phyloP scores from a whole-genome alignment of 257 asterid species.

The Coffea eugenioides region DNA sequence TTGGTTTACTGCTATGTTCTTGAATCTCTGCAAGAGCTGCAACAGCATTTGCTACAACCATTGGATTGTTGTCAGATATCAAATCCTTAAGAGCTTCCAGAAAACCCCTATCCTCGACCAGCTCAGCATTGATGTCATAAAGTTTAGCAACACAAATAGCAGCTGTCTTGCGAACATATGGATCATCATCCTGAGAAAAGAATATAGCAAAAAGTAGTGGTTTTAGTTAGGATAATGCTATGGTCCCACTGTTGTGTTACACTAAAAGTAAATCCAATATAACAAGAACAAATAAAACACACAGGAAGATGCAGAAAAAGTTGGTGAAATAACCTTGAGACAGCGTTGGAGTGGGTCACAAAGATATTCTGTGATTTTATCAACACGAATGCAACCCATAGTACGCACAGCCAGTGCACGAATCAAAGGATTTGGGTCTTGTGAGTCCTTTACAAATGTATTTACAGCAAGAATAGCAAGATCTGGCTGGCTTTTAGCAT shows the following conservation, averaged over 20 bases:
- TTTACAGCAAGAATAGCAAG: slow-evolving; percentile 98
- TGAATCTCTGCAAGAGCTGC: slow-evolving; percentile 99
- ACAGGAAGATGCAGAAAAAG: slow-evolving; percentile 14
- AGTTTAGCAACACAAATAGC: slow-evolving; percentile 99
- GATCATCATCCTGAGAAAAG: slow-evolving; percentile 90
- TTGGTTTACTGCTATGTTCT: slow-evolving; percentile 80
- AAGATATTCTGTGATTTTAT: slow-evolving; percentile 93
- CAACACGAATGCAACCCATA: slow-evolving; percentile 99
- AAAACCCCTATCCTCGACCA: slow-evolving; percentile 98
- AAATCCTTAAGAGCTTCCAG: slow-evolving; percentile 97
- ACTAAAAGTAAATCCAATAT: slow-evolving; percentile 12
- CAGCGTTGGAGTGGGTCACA: slow-evolving; percentile 99
- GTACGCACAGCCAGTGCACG: slow-evolving; percentile 99
- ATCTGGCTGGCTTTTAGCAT: slow-evolving; percentile 99
- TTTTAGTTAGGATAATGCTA: slow-evolving; percentile 18
- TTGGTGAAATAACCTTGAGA: slow-evolving; percentile 64
- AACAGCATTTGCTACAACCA: slow-evolving; percentile 99
- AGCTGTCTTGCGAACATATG: slow-evolving; percentile 99
- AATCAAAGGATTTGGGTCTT: slow-evolving; percentile 97
- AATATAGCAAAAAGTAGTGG: slow-evolving; percentile 20
- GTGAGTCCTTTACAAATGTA: slow-evolving; percentile 99
- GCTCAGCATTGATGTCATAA: slow-evolving; percentile 95
- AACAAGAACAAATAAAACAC: slow-evolving; percentile 17
- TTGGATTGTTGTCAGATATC: slow-evolving; percentile 97
- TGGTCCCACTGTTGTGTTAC: slow-evolving; percentile 10